Conservation (phyloP, 108 stramenopile species). For the Cyclotella baltica region DNA sequence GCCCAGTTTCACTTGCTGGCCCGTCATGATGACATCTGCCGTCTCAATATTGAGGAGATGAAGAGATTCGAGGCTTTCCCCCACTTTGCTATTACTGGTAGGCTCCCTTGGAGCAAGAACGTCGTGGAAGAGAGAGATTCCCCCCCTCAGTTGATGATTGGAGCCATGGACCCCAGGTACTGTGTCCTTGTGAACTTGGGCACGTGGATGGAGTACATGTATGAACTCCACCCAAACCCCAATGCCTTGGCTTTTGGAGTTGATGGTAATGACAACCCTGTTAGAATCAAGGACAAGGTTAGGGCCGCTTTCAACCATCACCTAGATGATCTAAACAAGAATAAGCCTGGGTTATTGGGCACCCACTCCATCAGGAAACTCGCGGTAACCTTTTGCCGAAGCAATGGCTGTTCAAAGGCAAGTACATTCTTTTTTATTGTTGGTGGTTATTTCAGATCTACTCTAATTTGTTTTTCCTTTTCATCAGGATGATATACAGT, state of each 20-base stretch:
- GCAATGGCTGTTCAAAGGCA: not conserved
- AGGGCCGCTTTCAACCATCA: not conserved
- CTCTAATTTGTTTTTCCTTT: no score
- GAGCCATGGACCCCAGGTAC: conserved; percentile 18
- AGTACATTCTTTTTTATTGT: no score
- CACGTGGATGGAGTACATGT: conserved; percentile 8
- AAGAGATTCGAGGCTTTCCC: not conserved
- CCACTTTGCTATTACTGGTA: conserved; percentile 5
- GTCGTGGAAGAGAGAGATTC: conserved; percentile 26
- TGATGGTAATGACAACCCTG: not conserved
- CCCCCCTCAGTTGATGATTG: conserved; percentile 25
- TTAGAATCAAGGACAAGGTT: not conserved
- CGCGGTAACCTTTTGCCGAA: not conserved
- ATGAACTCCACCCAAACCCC: not conserved
- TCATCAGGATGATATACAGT: no score
- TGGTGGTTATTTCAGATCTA: no score
- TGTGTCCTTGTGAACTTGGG: conserved; percentile 4
- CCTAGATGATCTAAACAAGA: not conserved
- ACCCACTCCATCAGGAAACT: not conserved
- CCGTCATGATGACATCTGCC: conserved; percentile 15
- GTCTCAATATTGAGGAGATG: conserved; percentile 7
- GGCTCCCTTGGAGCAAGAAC: conserved; percentile 29
- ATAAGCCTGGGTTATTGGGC: not conserved
- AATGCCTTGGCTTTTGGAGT: not conserved
- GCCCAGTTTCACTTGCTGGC: conserved; percentile 18